Conservation (phyloP, 192 early-diverging fungal species). For the Obelidium mucronatum region DNA sequence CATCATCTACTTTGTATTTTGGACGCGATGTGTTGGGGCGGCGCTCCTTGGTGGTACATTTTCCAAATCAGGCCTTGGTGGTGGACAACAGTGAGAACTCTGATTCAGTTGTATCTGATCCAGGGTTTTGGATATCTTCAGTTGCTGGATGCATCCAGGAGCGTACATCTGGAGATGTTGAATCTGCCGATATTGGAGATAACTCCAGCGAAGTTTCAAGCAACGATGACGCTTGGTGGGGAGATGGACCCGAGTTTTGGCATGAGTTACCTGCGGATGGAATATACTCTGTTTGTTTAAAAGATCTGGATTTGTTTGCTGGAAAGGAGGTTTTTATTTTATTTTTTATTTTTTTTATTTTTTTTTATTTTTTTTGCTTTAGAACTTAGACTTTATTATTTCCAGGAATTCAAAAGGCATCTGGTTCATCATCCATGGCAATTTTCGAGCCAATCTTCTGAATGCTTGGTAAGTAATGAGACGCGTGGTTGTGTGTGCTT, state of each 20-base stretch:
- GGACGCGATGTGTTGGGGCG: slow-evolving; percentile 87
- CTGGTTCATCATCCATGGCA: slow-evolving; percentile 22
- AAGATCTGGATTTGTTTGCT: slow-evolving; percentile 17
- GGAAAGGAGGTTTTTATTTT: slow-evolving; percentile 7
- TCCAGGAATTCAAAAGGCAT: slow-evolving; percentile 8
- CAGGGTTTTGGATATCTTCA: slow-evolving; percentile 39
- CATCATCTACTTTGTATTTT: slow-evolving; percentile 70
- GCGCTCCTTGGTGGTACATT: slow-evolving; percentile 76
- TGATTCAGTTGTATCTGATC: neutral
- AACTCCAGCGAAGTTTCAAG: slow-evolving; percentile 3
- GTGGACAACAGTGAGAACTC: neutral
- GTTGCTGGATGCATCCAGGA: slow-evolving; percentile 13
- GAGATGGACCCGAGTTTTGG: slow-evolving; percentile 54
- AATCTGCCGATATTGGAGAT: too few species aligned
- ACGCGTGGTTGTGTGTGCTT: too few species aligned
- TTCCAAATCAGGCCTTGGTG: too few species aligned
- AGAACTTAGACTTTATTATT: too few species aligned
- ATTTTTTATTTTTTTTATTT: neutral
- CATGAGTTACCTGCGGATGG: slow-evolving; percentile 81
- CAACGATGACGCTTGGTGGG: slow-evolving; percentile 27
- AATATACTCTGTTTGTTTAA: slow-evolving; percentile 61
- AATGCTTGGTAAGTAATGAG: too few species aligned
- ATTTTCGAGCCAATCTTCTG: neutral
- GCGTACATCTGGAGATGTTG: neutral
- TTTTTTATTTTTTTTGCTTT: too few species aligned